Percentiles rank a stretch among this genome's conserved stretches.
These are phyloP conservation scores for Macaranga tanarius DNA, from an alignment of 441 rosid genomes.

Conservation along the genomic window DNA sequence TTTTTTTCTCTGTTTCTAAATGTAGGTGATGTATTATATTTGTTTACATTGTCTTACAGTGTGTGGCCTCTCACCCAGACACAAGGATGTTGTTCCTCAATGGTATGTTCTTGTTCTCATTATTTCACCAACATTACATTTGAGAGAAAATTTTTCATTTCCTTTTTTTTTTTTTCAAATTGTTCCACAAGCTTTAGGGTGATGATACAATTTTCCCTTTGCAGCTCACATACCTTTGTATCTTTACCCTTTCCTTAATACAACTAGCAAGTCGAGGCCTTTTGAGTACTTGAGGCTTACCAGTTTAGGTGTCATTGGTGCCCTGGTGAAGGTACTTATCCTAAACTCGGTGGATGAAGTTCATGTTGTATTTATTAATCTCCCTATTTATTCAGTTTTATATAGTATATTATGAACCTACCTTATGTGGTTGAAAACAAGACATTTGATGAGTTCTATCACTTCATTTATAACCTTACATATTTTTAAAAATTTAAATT, in stretches of 20 bases:
- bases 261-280: conserved; percentile 96
- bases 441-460: background rate
- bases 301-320: conserved; percentile 98
- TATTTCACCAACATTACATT: conserved; percentile 8
- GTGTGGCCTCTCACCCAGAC: conserved; percentile 98
- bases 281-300: conserved; percentile 95
- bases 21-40: conserved; percentile 17
- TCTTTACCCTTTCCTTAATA: conserved; percentile 93
- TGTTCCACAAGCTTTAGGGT: background rate
- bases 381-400: background rate
- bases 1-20: conserved; percentile 10
- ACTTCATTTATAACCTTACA: conserved; percentile 3
- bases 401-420: too few species aligned
- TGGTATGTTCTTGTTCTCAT: conserved; percentile 52
- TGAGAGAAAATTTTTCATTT: background rate
- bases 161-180: background rate
- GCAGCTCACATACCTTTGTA: conserved; percentile 98
- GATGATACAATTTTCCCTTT: conserved; percentile 19
- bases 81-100: conserved; percentile 95
- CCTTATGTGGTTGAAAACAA: background rate
- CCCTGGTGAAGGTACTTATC: conserved; percentile 82
- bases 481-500: background rate
- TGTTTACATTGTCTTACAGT: conserved; percentile 47
- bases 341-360: conserved; percentile 9
- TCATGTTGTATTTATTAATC: background rate